Conservation (phyloP, 2,329 filamentous ascomycete genomes). For the Curvularia hawaiiensis region DNA sequence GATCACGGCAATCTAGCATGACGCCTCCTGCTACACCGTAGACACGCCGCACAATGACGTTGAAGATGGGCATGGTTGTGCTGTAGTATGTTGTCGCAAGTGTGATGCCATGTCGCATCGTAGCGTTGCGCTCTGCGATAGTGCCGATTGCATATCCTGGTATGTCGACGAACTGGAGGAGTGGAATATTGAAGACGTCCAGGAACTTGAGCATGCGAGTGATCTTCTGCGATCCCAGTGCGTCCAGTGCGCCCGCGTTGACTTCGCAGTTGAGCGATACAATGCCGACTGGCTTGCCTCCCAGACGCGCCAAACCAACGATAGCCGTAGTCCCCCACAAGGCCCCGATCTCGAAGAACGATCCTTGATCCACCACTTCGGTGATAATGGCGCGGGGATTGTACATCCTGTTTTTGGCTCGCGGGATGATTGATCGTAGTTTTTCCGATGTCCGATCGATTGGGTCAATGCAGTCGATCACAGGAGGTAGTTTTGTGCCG, state of each 20-base stretch:
- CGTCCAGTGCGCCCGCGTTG: constrained; percentile 66
- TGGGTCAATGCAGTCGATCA: constrained; percentile 54
- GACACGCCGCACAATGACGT: constrained; percentile 64
- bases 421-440: constrained; percentile 62
- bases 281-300: constrained; percentile 63
- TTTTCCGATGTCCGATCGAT: constrained; percentile 55
- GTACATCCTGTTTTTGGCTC: constrained; percentile 65
- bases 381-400: constrained; percentile 63
- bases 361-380: constrained; percentile 60
- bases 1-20: constrained; percentile 67
- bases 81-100: constrained; percentile 66
- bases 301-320: constrained; percentile 63
- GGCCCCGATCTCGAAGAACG: constrained; percentile 68
- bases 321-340: constrained; percentile 68
- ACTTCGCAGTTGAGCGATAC: constrained; percentile 65
- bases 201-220: constrained; percentile 65
- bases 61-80: constrained; percentile 67
- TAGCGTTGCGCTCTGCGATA: constrained; percentile 65
- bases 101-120: constrained; percentile 68
- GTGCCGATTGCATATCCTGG: constrained; percentile 68
- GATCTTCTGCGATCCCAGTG: constrained; percentile 65
- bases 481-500: constrained; percentile 61
- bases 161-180: constrained; percentile 67
- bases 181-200: constrained; percentile 68
- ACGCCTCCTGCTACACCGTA: constrained; percentile 69